Evolutionary conservation across 768 basidiomycete species (phyloP).

Genomic region (Trametopsis cervina): DNA sequence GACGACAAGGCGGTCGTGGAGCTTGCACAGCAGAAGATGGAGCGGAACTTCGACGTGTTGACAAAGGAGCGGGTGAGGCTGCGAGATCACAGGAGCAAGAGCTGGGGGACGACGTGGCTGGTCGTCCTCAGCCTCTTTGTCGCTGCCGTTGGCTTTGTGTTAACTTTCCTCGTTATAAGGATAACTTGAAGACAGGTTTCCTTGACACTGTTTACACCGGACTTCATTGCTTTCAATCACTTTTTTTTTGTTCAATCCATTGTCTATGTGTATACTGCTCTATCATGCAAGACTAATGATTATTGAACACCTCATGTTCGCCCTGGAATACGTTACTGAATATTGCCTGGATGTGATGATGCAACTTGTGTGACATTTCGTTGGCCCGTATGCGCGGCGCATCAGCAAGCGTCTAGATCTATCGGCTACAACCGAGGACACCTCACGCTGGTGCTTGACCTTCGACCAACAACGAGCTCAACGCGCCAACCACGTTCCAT

Average conservation of each 20-base stretch:
- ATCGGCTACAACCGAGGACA: too few species aligned
- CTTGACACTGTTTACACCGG: too few species aligned
- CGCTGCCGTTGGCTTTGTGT: conserved; percentile 60
- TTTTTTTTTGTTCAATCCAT: not conserved
- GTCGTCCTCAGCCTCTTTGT: conserved; percentile 46
- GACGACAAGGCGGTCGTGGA: conserved; percentile 71
- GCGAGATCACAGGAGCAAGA: conserved; percentile 37
- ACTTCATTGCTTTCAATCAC: not conserved
- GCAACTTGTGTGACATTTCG: too few species aligned
- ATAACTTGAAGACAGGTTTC: conserved; percentile 35
- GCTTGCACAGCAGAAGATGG: conserved; percentile 63
- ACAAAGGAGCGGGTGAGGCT: conserved; percentile 50
- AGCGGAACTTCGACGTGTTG: conserved; percentile 66
- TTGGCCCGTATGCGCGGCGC: too few species aligned
- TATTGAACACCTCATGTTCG: too few species aligned
- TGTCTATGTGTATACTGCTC: too few species aligned
- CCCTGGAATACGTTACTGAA: not conserved
- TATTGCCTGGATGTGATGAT: not conserved
- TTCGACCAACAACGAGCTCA: too few species aligned
- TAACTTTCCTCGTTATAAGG: conserved; percentile 71
- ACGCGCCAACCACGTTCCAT: too few species aligned
- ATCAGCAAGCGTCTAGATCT: too few species aligned
- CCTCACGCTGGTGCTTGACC: too few species aligned
- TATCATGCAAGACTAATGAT: too few species aligned
- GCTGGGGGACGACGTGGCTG: conserved; percentile 48